Conservation (phyloP, 306 rosid species). For the Calophaca sinica region DNA sequence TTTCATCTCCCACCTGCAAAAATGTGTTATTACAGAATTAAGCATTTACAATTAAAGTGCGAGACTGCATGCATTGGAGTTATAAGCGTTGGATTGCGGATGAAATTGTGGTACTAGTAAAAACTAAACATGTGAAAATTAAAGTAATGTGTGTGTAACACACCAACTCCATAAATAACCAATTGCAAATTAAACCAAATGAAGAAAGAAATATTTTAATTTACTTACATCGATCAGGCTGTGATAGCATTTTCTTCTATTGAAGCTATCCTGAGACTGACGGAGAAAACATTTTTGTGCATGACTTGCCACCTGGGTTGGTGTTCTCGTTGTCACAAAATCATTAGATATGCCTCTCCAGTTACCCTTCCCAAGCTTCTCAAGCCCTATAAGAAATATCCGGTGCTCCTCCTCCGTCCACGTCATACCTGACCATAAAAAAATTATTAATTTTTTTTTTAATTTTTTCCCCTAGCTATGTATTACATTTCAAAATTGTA, state of each 20-base stretch:
- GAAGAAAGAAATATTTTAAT: not conserved
- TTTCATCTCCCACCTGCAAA: conserved; percentile 29
- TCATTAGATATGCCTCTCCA: conserved; percentile 88
- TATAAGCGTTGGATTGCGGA: too few relatives aligned
- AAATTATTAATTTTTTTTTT: not conserved
- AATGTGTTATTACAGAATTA: not conserved
- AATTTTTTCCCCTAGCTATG: not conserved
- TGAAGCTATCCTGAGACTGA: conserved; percentile 47
- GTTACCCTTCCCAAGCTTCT: conserved; percentile 85
- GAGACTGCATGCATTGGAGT: too few relatives aligned
- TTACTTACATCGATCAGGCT: conserved; percentile 60
- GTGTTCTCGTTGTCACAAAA: conserved; percentile 72
- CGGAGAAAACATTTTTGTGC: conserved; percentile 86
- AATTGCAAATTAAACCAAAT: not conserved
- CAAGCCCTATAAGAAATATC: conserved; percentile 74
- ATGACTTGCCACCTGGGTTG: conserved; percentile 59
- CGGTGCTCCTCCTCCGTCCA: conserved; percentile 92
- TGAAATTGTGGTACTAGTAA: not conserved
- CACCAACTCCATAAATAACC: not conserved
- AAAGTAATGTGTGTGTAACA: not conserved
- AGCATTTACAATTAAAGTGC: too few relatives aligned
- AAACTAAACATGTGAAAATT: not conserved
- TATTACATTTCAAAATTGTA: not conserved
- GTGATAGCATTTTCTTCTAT: conserved; percentile 63
- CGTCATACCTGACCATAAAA: conserved; percentile 63